Percentiles rank a stretch among this genome's conserved stretches.
Evolutionary conservation across 164 flowering plant species (phyloP).

Genomic region (Cinnamomum micranthum): DNA sequence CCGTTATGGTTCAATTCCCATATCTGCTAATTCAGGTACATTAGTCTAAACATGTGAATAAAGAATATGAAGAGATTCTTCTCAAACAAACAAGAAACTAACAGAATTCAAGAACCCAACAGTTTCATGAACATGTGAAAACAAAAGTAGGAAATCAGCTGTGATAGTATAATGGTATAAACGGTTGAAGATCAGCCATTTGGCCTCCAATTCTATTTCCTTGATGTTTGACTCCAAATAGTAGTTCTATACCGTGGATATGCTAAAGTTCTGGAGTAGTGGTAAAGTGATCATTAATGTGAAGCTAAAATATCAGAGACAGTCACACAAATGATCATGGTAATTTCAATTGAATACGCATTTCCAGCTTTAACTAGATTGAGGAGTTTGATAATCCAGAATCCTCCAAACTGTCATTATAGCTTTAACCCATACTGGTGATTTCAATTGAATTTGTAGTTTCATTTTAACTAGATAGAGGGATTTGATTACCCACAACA

Average conservation of each 20-base stretch:
- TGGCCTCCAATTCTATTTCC: neutral
- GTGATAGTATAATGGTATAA: too few species aligned
- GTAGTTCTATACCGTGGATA: too few species aligned
- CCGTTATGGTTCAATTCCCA: constrained; percentile 65
- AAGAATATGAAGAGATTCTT: neutral
- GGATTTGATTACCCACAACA: too few species aligned
- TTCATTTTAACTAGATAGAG: too few species aligned
- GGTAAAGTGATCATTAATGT: neutral
- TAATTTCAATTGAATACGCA: too few species aligned
- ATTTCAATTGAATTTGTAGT: too few species aligned
- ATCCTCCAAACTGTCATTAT: neutral
- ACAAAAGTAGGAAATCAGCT: neutral
- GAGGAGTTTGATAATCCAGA: too few species aligned
- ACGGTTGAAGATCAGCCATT: neutral
- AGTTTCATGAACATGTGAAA: neutral
- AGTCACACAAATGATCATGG: neutral
- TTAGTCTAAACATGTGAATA: constrained; percentile 2
- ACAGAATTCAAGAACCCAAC: neutral
- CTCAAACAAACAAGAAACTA: neutral
- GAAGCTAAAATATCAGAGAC: neutral
- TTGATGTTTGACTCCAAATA: neutral
- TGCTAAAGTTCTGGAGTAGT: neutral
- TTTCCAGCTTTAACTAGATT: too few species aligned
- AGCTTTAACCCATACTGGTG: too few species aligned
- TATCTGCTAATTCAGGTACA: constrained; percentile 37